Conservation (phyloP, 2,329 filamentous ascomycete genomes). For the Trichothecium roseum region DNA sequence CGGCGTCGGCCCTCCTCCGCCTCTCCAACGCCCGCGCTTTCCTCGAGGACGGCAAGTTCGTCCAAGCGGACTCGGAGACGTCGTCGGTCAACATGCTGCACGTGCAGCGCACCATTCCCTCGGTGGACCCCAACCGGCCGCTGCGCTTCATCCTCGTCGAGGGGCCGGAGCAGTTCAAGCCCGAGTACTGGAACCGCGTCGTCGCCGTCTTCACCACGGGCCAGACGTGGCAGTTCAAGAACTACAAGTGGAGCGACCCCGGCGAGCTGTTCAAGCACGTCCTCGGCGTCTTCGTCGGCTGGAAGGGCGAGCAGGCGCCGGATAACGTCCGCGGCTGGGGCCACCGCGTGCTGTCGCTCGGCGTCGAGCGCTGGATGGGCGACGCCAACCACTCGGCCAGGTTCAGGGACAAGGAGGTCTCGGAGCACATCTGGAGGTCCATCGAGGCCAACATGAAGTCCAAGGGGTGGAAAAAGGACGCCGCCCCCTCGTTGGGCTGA, state of each 20-base stretch:
- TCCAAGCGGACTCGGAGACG: constrained; percentile 60
- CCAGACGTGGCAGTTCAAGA: constrained; percentile 97
- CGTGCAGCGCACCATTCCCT: constrained; percentile 66
- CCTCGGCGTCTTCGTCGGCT: constrained; percentile 81
- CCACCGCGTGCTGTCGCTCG: constrained; percentile 65
- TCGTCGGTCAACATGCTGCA: constrained; percentile 73
- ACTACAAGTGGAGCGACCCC: constrained; percentile 89
- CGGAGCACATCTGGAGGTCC: constrained; percentile 83
- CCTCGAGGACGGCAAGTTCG: constrained; percentile 74
- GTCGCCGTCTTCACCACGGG: constrained; percentile 97
- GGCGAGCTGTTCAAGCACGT: constrained; percentile 84
- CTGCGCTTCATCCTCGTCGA: constrained; percentile 95
- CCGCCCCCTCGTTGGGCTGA: constrained; percentile 49
- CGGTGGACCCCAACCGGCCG: constrained; percentile 58
- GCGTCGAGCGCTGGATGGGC: constrained; percentile 73
- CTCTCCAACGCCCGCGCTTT: constrained; percentile 95
- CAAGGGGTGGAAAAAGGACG: constrained; percentile 72
- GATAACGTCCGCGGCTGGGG: constrained; percentile 76
- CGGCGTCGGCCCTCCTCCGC: constrained; percentile 85
- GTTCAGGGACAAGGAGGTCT: constrained; percentile 86
- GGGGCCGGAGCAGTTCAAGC: constrained; percentile 87
- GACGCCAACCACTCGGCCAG: constrained; percentile 43
- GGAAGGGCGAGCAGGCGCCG: constrained; percentile 74
- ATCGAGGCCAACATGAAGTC: constrained; percentile 82
- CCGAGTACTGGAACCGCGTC: constrained; percentile 92